Base-by-base conservation (phyloP, 164 flowering plant species). In the Stephania japonica region DNA sequence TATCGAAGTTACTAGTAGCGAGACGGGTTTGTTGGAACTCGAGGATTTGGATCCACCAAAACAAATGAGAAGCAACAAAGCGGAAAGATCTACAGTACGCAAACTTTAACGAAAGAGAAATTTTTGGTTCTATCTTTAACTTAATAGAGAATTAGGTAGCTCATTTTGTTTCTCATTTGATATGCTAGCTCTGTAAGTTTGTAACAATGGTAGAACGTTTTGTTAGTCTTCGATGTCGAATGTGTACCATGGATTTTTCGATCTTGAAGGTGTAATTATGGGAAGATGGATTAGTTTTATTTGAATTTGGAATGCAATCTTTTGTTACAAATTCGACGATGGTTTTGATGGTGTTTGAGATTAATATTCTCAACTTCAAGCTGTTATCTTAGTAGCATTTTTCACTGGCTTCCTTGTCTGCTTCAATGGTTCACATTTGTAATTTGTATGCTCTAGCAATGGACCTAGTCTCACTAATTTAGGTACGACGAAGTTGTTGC, bases 361-460 rank as follows among this genome's bases (percentile, higher is more conserved):
- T 59, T 32, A 32, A 32, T 32, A 32, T 32, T 59, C 21, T 59
- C 5, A 59, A 59, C 24, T 59, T 59, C 64, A n/a, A 59, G 21
- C 9, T 59, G 64, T 19, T 59, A 21, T 24, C 3, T 21, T 44
- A 13, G 50, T 13, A 44, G 14, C 50, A 44, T 44, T 44, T 32
- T 13, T 13, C 50, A 44, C 50, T 44, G 50, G 50, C 50, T 44
- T 44, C 50, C 50, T 13, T 8, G 50, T 44, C 14, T 44, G 50
- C 50, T 59, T 71, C 44, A 93, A 83, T 64, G 90, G 86, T 67
- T 88, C 88, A 73, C 90, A 89, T 2, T 83, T 86, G 65, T 85
- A 88, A 79, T 92, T 94, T 18, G 97, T 91, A 79, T 92, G 97
- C 78, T 90, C 91, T 78, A 92, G 78, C 81, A 91, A n/a, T 13